These are phyloP conservation scores for Colletotrichum sp. DNA, from an alignment of 2,329 filamentous ascomycete species.

Conservation along the genomic window DNA sequence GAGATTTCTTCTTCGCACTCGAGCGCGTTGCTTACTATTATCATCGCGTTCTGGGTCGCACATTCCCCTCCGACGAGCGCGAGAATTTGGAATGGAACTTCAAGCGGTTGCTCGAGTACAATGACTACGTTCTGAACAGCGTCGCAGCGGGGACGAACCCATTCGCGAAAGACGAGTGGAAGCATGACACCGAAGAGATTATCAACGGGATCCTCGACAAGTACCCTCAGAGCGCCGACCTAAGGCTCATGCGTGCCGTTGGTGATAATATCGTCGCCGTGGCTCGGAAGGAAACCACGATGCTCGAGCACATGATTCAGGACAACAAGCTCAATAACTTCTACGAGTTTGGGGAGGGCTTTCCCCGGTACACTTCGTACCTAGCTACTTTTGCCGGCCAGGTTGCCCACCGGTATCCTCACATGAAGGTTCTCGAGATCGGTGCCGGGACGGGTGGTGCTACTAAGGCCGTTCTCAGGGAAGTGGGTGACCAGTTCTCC, in stretches of 20 bases:
- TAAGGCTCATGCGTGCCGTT: conserved; percentile 12
- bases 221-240: not conserved
- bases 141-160: not conserved
- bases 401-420: conserved; percentile 12
- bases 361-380: not conserved
- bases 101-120: not conserved
- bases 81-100: not conserved
- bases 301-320: conserved; percentile 35
- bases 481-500: not conserved
- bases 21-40: not conserved
- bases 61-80: not conserved
- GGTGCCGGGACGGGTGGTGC: conserved; percentile 48
- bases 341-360: conserved; percentile 25
- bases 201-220: not conserved
- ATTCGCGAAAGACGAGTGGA: not conserved
- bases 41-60: not conserved
- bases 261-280: conserved; percentile 34
- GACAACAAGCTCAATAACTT: conserved; percentile 32
- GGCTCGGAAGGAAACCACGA: conserved; percentile 32
- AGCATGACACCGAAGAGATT: not conserved
- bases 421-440: conserved; percentile 32
- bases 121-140: not conserved
- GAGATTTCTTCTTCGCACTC: not conserved
- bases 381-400: not conserved
- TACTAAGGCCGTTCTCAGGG: conserved; percentile 6